These are phyloP conservation scores for Knufia petricola DNA, from an alignment of 2,329 filamentous ascomycete genomes.

Conservation along the genomic window DNA sequence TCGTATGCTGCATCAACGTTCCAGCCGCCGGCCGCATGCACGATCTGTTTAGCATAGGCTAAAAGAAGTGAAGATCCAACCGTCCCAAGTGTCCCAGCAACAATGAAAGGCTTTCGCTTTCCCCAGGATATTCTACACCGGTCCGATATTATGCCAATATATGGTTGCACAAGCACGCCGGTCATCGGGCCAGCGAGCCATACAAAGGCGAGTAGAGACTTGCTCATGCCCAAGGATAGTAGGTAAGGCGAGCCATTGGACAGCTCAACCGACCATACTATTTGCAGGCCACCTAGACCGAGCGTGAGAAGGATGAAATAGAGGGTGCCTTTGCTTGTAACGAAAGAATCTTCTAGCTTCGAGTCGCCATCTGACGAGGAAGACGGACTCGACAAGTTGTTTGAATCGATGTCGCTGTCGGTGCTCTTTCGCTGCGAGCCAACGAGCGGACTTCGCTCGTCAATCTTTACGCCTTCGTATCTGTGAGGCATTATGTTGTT, in stretches of 20 bases:
- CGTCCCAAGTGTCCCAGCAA: constrained; percentile 58
- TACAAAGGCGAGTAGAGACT: constrained; percentile 70
- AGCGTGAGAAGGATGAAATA: constrained; percentile 81
- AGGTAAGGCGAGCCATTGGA: constrained; percentile 85
- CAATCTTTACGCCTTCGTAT: constrained; percentile 13
- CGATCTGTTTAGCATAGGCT: constrained; percentile 64
- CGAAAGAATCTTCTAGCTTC: constrained; percentile 14
- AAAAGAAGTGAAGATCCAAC: constrained; percentile 59
- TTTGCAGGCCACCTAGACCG: constrained; percentile 77
- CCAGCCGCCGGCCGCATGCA: constrained; percentile 56
- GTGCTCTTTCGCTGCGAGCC: constrained; percentile 8
- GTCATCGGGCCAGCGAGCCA: constrained; percentile 78
- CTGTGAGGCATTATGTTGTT: constrained; percentile 14
- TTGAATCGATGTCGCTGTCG: constrained; percentile 12
- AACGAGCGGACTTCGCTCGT: constrained; percentile 22
- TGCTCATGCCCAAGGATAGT: constrained; percentile 70
- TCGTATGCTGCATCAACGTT: constrained; percentile 64
- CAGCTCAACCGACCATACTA: constrained; percentile 91
- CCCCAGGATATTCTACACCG: constrained; percentile 66
- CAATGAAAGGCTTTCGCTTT: constrained; percentile 72
- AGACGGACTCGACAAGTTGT: constrained; percentile 5
- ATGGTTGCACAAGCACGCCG: constrained; percentile 70
- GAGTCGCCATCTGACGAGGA: constrained; percentile 2
- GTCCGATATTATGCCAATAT: constrained; percentile 72
- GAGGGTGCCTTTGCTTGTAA: constrained; percentile 61